Evolutionary conservation across 768 basidiomycete species (phyloP), one percentile per base, ranked within the genome.

Genomic region (Tylopilus sp.): DNA sequence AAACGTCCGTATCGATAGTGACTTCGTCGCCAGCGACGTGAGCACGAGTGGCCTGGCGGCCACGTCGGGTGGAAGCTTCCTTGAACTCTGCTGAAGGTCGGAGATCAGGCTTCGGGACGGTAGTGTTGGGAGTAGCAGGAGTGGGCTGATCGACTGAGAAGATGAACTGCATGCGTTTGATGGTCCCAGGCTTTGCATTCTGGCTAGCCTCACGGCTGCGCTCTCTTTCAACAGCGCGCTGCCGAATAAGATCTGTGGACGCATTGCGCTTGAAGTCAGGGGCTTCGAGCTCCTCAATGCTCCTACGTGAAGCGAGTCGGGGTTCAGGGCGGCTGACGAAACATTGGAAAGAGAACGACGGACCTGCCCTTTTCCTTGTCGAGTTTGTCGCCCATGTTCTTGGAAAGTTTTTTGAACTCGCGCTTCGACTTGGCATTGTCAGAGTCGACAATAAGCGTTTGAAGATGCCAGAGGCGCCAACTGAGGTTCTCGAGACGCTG

Each of bases 361-460:
- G 45, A 91, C 91, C 88, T 73, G 65, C 91, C 91, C 73, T 91
- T 92, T 73, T 93, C 91, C 73, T 89, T 91, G 78, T 93, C 91
- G 61, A 93, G 77, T 70, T 89, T 91, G 75, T 93, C 91, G 57
- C 91, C 81, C 91, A 93, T 93, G 67, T 71, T 80, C 71, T 87
- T 90, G 61, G 86, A 88, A 49, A 93, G 82, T 62, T 89, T 91
- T 75, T 85, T 88, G 78, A 93, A 92, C 72, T 92, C 89, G 44
- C 91, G 86, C 67, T 91, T 91, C 15, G 86, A 69, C 71, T 83
- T 88, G 39, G 91, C 89, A 57, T 91, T 91, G 78, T 93, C 91
- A 54, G 84, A 79, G 72, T 93, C 90, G 72, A 93, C 90, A 75
- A 92, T 92, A 61, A 92, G 81, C 61, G 84, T 89, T 73, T 93